Evolutionary conservation across 2,329 filamentous ascomycete genomes (phyloP).

Genomic region (Neopestalotiopsis clavispora): DNA sequence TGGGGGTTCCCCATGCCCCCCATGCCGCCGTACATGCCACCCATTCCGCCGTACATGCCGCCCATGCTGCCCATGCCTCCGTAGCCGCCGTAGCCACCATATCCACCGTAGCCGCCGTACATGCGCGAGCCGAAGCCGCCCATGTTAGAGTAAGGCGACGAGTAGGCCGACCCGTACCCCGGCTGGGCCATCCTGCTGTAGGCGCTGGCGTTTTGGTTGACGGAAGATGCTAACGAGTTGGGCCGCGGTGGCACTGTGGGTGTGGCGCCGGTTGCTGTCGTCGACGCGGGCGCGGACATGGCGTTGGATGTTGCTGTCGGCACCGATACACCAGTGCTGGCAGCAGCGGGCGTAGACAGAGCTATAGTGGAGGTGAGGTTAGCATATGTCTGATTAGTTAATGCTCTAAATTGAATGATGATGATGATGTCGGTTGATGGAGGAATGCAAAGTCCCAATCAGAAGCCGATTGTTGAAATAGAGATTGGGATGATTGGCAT

Average conservation of each 20-base stretch:
- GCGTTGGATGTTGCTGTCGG: slow-evolving; percentile 43
- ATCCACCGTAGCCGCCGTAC: slow-evolving; percentile 44
- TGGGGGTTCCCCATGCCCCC: slow-evolving; percentile 47
- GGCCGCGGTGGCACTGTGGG: slow-evolving; percentile 84
- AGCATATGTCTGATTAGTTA: not conserved
- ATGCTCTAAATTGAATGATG: not conserved
- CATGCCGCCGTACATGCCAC: slow-evolving; percentile 45
- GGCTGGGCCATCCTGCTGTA: slow-evolving; percentile 70
- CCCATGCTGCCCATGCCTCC: slow-evolving; percentile 46
- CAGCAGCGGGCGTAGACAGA: slow-evolving; percentile 44
- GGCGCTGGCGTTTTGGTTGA: slow-evolving; percentile 86
- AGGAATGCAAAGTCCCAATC: not conserved
- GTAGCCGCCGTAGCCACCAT: slow-evolving; percentile 53
- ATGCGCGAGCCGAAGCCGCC: slow-evolving; percentile 35
- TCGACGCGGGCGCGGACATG: slow-evolving; percentile 43
- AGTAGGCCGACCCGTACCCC: slow-evolving; percentile 51
- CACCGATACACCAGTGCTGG: slow-evolving; percentile 46
- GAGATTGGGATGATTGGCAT: not conserved
- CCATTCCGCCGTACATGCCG: slow-evolving; percentile 41
- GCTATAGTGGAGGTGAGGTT: slow-evolving; percentile 26
- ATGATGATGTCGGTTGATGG: not conserved
- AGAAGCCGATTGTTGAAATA: not conserved
- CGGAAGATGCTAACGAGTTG: slow-evolving; percentile 75
- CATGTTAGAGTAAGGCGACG: slow-evolving; percentile 55
- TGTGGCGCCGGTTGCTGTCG: slow-evolving; percentile 47